Evolutionary conservation across 2,329 filamentous ascomycete genomes (phyloP), one percentile per base, ranked within the genome.

Genomic region (Claviceps citrina): DNA sequence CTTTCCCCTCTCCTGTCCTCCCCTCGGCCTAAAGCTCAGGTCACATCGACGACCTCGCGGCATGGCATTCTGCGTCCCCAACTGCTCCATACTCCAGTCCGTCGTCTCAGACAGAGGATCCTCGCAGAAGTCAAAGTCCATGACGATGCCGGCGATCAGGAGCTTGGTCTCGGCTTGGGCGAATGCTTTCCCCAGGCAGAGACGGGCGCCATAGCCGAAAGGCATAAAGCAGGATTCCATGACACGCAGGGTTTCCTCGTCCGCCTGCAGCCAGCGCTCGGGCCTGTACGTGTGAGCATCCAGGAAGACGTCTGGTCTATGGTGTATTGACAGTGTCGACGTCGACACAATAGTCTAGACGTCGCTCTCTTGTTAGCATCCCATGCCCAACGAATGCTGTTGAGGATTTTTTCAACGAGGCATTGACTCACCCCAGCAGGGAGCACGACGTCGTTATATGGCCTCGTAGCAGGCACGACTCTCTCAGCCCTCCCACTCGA

Each of bases 211-310:
- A 7, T 43, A 32, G 18, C 41, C 36, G 15, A 43, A 43, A 8
- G 41, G 36, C 36, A 43, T 36, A 20, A 32, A 39, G 41, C 36
- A 43, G 3, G 41, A 35, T 25, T 43, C 41, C 41, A 43, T 43
- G n/a, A 20, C 31, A 10, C 36, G 36, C 19, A 32, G 26, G 18
- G 31, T 35, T 7, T 19, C 25, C n/a, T 39, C 41, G 31, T 43
- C 36, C 1, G 41, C 36, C n/a, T 43, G 18, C 26, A 43, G 26
- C 41, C 41, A 43, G 13, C 41, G 41, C 2, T 39, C 41, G 13
- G 41, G 41, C 10, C 27, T n/a, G 31, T 35, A 39, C 2, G 13
- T 13, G 25, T 35, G 31, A 6, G 36, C 24, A 15, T 39, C 36
- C 13, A n/a, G 5, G 31, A 43, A 43, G 8, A 39, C 26, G n/a